Conservation (phyloP, 73 alveolate genomes). For the Blepharisma japonicum region DNA sequence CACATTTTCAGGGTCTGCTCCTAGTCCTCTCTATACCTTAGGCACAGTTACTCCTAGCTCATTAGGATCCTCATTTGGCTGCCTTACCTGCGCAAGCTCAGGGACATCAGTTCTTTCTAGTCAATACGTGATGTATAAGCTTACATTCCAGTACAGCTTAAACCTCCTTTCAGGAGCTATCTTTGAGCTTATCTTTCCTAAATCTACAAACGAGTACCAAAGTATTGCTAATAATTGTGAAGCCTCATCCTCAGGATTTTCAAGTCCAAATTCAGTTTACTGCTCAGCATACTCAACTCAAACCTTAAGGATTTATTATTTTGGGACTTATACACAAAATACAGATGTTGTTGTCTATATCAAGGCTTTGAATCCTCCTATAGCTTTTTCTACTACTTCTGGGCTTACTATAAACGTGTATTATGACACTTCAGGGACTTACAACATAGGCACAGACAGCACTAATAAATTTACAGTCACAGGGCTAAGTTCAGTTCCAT, state of each 20-base stretch:
- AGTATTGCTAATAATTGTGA: neutral
- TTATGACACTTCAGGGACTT: slow-evolving; percentile 5
- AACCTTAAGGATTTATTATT: neutral
- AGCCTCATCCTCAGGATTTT: slow-evolving; percentile 14
- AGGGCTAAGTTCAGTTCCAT: neutral
- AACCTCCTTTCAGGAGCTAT: neutral
- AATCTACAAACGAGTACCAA: neutral
- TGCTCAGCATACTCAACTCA: neutral
- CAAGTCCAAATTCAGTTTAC: neutral
- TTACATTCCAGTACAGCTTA: neutral
- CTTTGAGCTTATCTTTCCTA: neutral
- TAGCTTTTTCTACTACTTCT: neutral
- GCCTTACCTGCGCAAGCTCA: neutral
- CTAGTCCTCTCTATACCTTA: slow-evolving; percentile 5
- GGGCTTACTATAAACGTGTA: neutral
- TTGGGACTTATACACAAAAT: neutral
- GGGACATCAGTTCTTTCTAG: neutral
- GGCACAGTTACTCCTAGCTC: neutral
- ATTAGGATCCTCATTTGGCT: neutral
- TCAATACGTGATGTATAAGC: neutral
- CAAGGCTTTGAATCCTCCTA: slow-evolving; percentile 7
- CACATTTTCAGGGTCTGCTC: neutral
- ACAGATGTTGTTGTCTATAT: neutral
- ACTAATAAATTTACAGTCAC: neutral
- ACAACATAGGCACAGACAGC: slow-evolving; percentile 7